These are phyloP conservation scores for Plantago elongata DNA, from an alignment of 257 asterid genomes.

Conservation along the genomic window DNA sequence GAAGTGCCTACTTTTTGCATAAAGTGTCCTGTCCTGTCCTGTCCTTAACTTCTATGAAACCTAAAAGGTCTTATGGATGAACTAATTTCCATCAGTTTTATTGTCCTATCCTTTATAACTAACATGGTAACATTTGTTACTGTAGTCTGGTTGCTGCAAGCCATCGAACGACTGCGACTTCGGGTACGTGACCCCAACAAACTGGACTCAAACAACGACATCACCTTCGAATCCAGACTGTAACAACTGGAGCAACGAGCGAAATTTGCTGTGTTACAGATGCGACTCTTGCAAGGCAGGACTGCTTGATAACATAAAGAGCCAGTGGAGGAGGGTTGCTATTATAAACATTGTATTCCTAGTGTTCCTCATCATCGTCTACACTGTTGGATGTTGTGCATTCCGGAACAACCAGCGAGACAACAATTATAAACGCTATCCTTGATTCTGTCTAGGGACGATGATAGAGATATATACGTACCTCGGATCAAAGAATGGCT, in stretches of 20 bases:
- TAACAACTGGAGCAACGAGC: constrained; percentile 51
- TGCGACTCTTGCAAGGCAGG: constrained; percentile 92
- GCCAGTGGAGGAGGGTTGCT: constrained; percentile 80
- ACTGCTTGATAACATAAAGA: constrained; percentile 74
- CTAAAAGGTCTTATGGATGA: neutral
- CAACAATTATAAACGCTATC: constrained; percentile 68
- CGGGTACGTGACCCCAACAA: constrained; percentile 65
- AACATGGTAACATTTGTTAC: neutral
- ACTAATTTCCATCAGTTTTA: neutral
- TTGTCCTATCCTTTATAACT: neutral
- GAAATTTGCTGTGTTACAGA: constrained; percentile 45
- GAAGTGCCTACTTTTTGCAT: neutral
- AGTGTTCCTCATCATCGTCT: constrained; percentile 74
- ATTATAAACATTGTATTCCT: constrained; percentile 63
- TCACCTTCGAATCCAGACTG: constrained; percentile 54
- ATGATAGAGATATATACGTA: neutral
- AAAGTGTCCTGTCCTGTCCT: neutral
- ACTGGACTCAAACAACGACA: constrained; percentile 44
- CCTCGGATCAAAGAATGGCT: too few relatives aligned
- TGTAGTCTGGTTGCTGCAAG: constrained; percentile 96
- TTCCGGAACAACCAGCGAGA: constrained; percentile 83
- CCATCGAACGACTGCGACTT: constrained; percentile 74
- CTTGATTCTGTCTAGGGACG: constrained; percentile 29
- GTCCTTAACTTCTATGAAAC: neutral
- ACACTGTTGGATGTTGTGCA: constrained; percentile 80